Percentiles rank a stretch among this genome's conserved stretches.
Evolutionary conservation across 169 alveolate species (phyloP).

Genomic region (Plasmodium vivax): DNA sequence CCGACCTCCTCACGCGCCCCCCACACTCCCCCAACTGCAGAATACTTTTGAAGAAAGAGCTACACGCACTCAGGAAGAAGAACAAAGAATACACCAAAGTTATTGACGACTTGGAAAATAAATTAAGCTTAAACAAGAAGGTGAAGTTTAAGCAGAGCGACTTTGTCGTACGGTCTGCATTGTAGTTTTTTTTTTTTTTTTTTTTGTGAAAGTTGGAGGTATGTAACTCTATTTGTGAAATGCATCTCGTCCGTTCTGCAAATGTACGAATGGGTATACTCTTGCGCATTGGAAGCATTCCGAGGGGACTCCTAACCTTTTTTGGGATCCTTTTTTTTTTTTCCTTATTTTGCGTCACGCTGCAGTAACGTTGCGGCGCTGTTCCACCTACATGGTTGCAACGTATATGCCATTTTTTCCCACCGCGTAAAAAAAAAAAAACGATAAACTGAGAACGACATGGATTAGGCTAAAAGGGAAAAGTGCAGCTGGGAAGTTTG

Average conservation of each 20-base stretch:
- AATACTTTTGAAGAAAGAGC: slow-evolving; percentile 34
- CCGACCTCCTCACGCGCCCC: neutral
- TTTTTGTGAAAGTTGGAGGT: neutral
- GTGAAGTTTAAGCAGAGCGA: slow-evolving; percentile 44
- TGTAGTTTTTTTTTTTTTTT: slow-evolving; percentile 3
- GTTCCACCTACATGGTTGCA: neutral
- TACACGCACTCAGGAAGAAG: slow-evolving; percentile 13
- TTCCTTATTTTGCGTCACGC: neutral
- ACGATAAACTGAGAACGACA: neutral
- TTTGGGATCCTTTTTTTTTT: neutral
- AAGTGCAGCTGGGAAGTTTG: neutral
- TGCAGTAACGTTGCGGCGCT: neutral
- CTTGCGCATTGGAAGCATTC: neutral
- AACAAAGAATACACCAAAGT: slow-evolving; percentile 16
- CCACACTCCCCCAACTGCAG: neutral
- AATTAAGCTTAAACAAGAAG: slow-evolving; percentile 26
- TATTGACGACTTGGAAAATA: slow-evolving; percentile 45
- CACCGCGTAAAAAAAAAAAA: neutral
- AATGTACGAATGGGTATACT: neutral
- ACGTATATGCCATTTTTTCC: neutral
- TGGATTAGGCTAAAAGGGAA: neutral
- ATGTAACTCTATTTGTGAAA: neutral
- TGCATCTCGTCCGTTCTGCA: neutral
- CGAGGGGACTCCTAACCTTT: neutral
- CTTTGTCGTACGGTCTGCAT: slow-evolving; percentile 19